Evolutionary conservation across 2,329 filamentous ascomycete genomes (phyloP).

Genomic region (Saccharata proteae): DNA sequence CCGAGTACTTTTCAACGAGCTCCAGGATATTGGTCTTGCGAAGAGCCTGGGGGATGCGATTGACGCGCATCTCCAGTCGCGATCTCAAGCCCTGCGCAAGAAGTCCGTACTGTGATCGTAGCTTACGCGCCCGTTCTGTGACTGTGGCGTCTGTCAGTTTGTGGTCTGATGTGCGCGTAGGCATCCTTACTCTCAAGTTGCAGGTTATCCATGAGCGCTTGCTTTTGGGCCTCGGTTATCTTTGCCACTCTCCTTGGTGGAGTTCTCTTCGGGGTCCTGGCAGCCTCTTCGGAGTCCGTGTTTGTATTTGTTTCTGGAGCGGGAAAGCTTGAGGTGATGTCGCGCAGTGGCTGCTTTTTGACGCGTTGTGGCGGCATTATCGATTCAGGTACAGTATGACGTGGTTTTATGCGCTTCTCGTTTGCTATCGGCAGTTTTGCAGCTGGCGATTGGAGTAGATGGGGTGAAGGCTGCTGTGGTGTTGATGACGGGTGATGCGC

Average conservation of each 20-base stretch:
- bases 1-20: slow-evolving; percentile 46
- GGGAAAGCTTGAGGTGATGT: slow-evolving; percentile 3
- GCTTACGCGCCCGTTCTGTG: slow-evolving; percentile 72
- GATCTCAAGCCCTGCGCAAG: slow-evolving; percentile 77
- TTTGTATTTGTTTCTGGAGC: slow-evolving; percentile 2
- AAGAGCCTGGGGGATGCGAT: slow-evolving; percentile 72
- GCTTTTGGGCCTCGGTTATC: slow-evolving; percentile 53
- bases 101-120: slow-evolving; percentile 78
- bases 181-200: slow-evolving; percentile 64
- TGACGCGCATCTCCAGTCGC: slow-evolving; percentile 84
- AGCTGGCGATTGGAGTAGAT: too few relatives aligned
- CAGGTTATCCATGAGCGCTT: slow-evolving; percentile 77
- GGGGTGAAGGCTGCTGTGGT: too few relatives aligned
- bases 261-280: slow-evolving; percentile 13
- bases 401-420: too few relatives aligned
- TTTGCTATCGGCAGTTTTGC: too few relatives aligned
- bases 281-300: slow-evolving; percentile 18
- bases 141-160: slow-evolving; percentile 39
- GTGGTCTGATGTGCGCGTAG: neutral
- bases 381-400: too few relatives aligned
- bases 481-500: too few relatives aligned
- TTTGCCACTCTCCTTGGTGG: slow-evolving; percentile 6
- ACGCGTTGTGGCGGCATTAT: too few relatives aligned
- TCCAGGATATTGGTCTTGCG: slow-evolving; percentile 76
- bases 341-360: slow-evolving; percentile 5